Percentiles rank a stretch among this genome's conserved stretches.
Conservation (phyloP, 2,329 filamentous ascomycete species). For the Aspergillus sp. region DNA sequence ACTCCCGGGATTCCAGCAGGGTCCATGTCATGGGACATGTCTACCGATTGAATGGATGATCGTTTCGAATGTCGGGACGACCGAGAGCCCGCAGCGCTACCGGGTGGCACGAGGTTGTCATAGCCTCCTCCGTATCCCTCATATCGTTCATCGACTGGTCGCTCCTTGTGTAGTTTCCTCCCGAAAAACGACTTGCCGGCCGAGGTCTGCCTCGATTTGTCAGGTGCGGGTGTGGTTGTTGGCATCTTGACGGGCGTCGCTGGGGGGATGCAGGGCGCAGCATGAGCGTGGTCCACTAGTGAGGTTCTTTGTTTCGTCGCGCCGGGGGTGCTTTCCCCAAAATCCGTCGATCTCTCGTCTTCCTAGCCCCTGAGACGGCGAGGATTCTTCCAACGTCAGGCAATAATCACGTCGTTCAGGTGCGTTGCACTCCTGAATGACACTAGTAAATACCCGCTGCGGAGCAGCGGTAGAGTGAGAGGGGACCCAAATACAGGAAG, state of each 20-base stretch:
- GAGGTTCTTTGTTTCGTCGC: constrained; percentile 4
- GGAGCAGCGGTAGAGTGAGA: constrained; percentile 19
- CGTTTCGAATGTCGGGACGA: constrained; percentile 71
- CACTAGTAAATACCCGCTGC: constrained; percentile 19
- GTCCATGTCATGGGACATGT: constrained; percentile 62
- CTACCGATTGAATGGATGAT: constrained; percentile 69
- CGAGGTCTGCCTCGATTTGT: constrained; percentile 80
- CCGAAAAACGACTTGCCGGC: constrained; percentile 84
- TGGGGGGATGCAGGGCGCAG: constrained; percentile 31
- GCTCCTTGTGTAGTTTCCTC: constrained; percentile 72
- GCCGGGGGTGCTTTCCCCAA: neutral
- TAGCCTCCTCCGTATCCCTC: constrained; percentile 60
- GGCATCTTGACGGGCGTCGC: constrained; percentile 46
- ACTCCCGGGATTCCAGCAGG: constrained; percentile 67
- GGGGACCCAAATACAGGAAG: constrained; percentile 10
- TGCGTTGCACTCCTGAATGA: constrained; percentile 17
- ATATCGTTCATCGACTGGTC: constrained; percentile 61
- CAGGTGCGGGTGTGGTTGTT: constrained; percentile 61
- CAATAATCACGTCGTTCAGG: constrained; percentile 1
- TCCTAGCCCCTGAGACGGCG: neutral
- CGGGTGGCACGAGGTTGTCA: constrained; percentile 59
- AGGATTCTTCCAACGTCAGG: neutral
- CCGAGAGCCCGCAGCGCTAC: constrained; percentile 62
- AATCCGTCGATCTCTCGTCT: neutral
- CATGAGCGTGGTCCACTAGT: constrained; percentile 26